Conservation (phyloP, 345 rosid species). For the Garcia nutans region DNA sequence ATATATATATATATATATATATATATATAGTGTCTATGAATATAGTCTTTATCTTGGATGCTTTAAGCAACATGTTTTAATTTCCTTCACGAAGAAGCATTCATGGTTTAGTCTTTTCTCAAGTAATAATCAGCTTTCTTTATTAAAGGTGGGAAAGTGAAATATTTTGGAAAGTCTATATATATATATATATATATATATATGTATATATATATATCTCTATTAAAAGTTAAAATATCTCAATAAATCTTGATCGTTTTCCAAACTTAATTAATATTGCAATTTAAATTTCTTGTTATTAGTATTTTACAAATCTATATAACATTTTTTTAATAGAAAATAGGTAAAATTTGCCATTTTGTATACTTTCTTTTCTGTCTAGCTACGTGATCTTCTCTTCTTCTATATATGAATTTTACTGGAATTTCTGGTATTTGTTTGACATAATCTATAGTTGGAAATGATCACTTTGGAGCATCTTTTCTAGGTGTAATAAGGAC, state of each 20-base stretch:
- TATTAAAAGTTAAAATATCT: too few species aligned
- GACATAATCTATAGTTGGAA: neutral
- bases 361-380: neutral
- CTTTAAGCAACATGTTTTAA: neutral
- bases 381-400: neutral
- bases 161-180: too few species aligned
- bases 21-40: too few species aligned
- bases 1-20: too few species aligned
- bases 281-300: too few species aligned
- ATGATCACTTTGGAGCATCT: conserved; percentile 7
- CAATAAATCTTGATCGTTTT: too few species aligned
- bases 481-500: neutral
- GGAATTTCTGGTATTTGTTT: neutral
- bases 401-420: neutral
- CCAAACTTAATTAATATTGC: too few species aligned
- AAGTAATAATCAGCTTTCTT: neutral
- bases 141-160: neutral
- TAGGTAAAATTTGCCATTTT: neutral
- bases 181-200: too few species aligned
- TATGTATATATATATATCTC: too few species aligned
- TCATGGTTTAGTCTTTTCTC: neutral
- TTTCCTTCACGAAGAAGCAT: neutral
- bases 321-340: too few species aligned
- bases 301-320: too few species aligned
- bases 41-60: neutral